Conservation (phyloP, 2,329 filamentous ascomycete species). For the Metarhizium guizhouense region DNA sequence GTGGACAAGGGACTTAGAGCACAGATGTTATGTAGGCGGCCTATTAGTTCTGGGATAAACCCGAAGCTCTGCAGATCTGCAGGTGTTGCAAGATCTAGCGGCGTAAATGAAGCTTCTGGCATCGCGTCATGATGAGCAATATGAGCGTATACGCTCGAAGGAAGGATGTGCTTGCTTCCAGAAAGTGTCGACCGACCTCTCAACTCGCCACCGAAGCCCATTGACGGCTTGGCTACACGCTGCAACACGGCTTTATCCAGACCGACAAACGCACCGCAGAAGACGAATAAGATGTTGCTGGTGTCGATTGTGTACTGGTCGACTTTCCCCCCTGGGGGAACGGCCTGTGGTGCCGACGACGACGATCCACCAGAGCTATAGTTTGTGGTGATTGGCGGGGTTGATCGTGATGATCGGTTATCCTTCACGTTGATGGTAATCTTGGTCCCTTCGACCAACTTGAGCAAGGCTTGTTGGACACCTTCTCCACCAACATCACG, state of each 20-base stretch:
- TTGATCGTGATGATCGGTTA: conserved; percentile 49
- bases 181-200: conserved; percentile 44
- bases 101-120: conserved; percentile 36
- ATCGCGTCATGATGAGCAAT: conserved; percentile 43
- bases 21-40: conserved; percentile 85
- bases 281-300: conserved; percentile 94
- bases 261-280: conserved; percentile 89
- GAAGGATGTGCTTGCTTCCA: conserved; percentile 48
- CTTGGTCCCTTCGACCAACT: conserved; percentile 93
- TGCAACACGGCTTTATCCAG: conserved; percentile 81
- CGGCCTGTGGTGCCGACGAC: conserved; percentile 34
- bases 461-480: conserved; percentile 89
- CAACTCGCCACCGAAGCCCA: conserved; percentile 85
- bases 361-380: conserved; percentile 36
- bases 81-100: conserved; percentile 64
- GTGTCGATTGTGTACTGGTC: conserved; percentile 74
- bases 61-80: conserved; percentile 75
- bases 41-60: conserved; percentile 91
- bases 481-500: conserved; percentile 94
- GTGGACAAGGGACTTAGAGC: conserved; percentile 68
- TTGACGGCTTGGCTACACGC: conserved; percentile 74
- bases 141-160: conserved; percentile 50
- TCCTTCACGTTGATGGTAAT: conserved; percentile 85
- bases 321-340: conserved; percentile 40
- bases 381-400: conserved; percentile 43